Evolutionary conservation across 352 stramenopile species (phyloP).

Genomic region (Blastocystis sp.): DNA sequence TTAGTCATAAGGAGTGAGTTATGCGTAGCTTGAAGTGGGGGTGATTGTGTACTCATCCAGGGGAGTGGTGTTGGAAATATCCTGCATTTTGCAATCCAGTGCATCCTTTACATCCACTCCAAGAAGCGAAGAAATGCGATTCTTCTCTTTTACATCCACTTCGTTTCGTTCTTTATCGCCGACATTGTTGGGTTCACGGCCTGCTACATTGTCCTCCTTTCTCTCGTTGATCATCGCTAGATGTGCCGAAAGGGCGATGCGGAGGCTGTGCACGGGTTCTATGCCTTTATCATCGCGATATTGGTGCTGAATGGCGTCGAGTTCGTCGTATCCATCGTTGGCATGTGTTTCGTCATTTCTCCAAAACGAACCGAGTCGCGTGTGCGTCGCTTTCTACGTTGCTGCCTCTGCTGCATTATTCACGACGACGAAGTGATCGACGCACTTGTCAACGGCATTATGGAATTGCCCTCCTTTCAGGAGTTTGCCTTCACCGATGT

Average conservation of each 20-base stretch:
- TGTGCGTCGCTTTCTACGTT: neutral
- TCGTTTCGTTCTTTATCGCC: conserved; percentile 6
- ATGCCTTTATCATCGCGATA: neutral
- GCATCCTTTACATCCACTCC: conserved; percentile 1
- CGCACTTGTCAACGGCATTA: conserved; percentile 27
- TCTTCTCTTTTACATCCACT: conserved; percentile 49
- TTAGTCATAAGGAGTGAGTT: neutral
- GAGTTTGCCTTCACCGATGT: conserved; percentile 29
- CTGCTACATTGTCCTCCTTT: neutral
- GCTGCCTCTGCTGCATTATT: conserved; percentile 37
- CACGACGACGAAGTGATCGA: conserved; percentile 50
- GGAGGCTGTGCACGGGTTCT: neutral
- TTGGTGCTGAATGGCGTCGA: conserved; percentile 2
- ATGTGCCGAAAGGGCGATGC: conserved; percentile 2
- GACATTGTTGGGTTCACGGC: neutral
- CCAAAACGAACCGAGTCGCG: conserved; percentile 31
- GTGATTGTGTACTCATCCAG: neutral
- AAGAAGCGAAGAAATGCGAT: conserved; percentile 10
- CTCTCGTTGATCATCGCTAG: neutral
- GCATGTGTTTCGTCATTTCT: neutral
- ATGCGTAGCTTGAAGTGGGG: conserved; percentile 12
- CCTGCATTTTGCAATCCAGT: neutral
- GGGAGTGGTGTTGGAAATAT: conserved; percentile 61
- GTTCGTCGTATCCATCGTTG: neutral
- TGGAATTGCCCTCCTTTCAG: conserved; percentile 20